phyloP scores from a whole-genome alignment of 108 stramenopile species.

The Bacterosira constricta region DNA sequence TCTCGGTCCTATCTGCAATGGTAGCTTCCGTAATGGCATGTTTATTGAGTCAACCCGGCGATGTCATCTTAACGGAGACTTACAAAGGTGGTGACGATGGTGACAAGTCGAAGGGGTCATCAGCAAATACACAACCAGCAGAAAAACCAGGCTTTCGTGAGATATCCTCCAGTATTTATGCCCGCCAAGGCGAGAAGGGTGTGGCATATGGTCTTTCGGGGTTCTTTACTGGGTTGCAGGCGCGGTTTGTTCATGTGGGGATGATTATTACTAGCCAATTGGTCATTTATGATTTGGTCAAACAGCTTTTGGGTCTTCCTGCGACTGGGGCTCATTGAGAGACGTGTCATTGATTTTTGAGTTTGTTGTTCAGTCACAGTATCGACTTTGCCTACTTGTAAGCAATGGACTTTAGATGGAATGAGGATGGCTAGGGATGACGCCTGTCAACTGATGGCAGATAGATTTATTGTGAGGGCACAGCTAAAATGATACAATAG shows the following conservation, averaged over 20 bases:
- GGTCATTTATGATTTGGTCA: conserved; percentile 93
- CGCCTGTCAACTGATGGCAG: too few species aligned
- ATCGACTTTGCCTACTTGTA: too few species aligned
- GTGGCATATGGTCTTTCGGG: conserved; percentile 54
- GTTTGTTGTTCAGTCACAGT: neutral
- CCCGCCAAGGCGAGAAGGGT: conserved; percentile 85
- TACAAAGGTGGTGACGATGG: conserved; percentile 51
- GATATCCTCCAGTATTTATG: conserved; percentile 71
- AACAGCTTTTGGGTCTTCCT: conserved; percentile 89
- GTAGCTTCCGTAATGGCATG: conserved; percentile 86
- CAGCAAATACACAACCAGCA: conserved; percentile 35
- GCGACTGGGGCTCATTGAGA: conserved; percentile 82
- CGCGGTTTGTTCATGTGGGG: conserved; percentile 91
- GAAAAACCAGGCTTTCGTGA: conserved; percentile 52
- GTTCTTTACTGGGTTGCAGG: conserved; percentile 82
- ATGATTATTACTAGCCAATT: conserved; percentile 92
- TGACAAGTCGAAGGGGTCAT: conserved; percentile 7
- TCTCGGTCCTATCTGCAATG: conserved; percentile 72
- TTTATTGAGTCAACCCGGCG: conserved; percentile 92
- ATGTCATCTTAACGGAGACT: conserved; percentile 91
- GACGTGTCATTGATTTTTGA: neutral
- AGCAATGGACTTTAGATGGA: too few species aligned
- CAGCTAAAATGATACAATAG: too few species aligned
- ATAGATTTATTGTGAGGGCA: too few species aligned
- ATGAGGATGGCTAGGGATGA: too few species aligned